Evolutionary conservation across 805 yeast genomes (phyloP), one percentile per base, ranked within the genome.

Genomic region (Zygosaccharomyces lentus): DNA sequence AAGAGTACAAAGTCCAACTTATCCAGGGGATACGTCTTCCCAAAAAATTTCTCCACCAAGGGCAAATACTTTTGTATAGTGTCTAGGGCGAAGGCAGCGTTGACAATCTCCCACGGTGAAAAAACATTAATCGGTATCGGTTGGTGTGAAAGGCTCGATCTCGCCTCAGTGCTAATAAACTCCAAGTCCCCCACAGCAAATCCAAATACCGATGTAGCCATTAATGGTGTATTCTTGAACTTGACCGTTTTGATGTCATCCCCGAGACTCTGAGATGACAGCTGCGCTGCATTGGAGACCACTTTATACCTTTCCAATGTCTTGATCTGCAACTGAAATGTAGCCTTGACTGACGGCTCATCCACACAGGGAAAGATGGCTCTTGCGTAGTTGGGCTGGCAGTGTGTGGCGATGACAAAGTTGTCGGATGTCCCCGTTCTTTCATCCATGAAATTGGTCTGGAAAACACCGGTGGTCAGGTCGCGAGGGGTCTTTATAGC

Each of bases 101-200:
- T 63, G 1, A 64, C 47, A 2, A 75, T 57, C 17, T 76, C 76
- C 41, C 72, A 64, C 21, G 81, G 73, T 2, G 87, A 75, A 55
- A 73, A 80, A 1, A 82, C 64, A 36, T 80, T 68, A 0, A 83
- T 48, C 2, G 86, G 83, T 27, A 72, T 55, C 8, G 62, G 52
- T 9, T 45, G 45, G 9, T 58, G 46, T 8, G 49, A 35, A 31
- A 41, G 32, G 3, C 49, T 47, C 30, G 72, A 49, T 2, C 56
- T 40, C 6, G 71, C 61, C 7, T 52, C 58, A 0, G 71, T 54
- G 47, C 73, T 77, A 15, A 78, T 58, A 41, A 61, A 72, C 34
- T 83, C 86, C 17, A 85, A 68, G 56, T 84, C 84, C 38, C 95
- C 93, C 41, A 81, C 53, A 2, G 75, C 78, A 58, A 86, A 84